A percentile compares a stretch with the other conserved stretches of the same genome.
Conservation (phyloP, 495 filamentous ascomycete species). For the Daldinia bambusicola region DNA sequence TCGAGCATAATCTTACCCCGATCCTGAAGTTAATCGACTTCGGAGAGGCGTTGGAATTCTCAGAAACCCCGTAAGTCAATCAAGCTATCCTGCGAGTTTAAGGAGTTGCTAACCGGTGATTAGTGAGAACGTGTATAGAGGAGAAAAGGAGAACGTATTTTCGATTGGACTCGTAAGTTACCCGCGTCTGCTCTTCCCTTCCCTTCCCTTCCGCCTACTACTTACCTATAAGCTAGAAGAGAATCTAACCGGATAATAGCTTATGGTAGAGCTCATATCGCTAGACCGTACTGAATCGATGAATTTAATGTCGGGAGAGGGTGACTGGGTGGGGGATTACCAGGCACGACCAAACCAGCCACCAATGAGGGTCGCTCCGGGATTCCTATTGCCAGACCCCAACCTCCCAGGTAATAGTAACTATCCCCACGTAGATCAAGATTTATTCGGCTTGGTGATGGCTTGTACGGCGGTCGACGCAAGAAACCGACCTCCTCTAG, state of each 20-base stretch:
- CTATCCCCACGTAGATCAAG: not conserved
- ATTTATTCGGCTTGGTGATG: not conserved
- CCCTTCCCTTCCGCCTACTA: not conserved
- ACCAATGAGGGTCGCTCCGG: not conserved
- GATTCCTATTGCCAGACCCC: too few species aligned
- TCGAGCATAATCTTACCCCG: not conserved
- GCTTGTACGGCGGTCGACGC: not conserved
- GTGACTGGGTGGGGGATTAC: too few species aligned
- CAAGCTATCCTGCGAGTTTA: not conserved
- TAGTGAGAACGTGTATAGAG: not conserved
- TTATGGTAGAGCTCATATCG: not conserved
- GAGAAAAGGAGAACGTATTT: not conserved
- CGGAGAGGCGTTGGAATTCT: not conserved
- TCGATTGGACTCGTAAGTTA: not conserved
- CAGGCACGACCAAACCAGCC: not conserved
- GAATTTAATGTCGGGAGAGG: too few species aligned
- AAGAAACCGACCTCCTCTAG: not conserved
- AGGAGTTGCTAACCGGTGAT: not conserved
- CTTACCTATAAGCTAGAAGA: not conserved
- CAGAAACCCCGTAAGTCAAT: not conserved
- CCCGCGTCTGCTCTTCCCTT: not conserved
- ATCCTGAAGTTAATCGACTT: constrained; percentile 2
- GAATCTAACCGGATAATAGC: not conserved
- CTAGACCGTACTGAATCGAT: not conserved
- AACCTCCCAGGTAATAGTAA: too few species aligned